Base-by-base conservation (phyloP, 116 monocot species). In the Papilionanthe hybrid region DNA sequence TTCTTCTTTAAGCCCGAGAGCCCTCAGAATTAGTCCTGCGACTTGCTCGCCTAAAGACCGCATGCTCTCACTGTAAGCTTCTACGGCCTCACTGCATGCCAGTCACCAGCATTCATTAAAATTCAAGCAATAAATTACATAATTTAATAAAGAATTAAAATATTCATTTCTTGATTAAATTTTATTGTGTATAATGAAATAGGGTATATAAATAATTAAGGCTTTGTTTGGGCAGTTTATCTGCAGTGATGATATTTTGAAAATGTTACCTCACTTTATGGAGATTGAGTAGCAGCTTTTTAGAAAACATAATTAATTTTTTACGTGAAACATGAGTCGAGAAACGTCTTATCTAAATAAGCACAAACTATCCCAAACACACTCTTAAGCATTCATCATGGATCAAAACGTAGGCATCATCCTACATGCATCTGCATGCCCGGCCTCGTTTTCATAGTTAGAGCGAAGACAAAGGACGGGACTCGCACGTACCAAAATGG, bases 1-100 rank as follows among this genome's bases (percentile, higher is more conserved):
- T 47, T 88, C 81, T 11, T 88, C 86, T 7, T 72, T 80, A 1
- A 90, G 75, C n/a, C 87, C 93, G 45, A 96, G 72, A 2, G 86
- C 82, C 10, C 28, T 22, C 20, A 88, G 77, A 63, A 91, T 79
- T 58, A 86, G 58, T 4, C 41, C 27, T 23, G 86, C 42, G 20
- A 91, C 15, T 74, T 53, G 65, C 37, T 68, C 47, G 9, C 73
- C 80, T 18, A 91, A 81, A 13, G n/a, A 15, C 79, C 69, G 84
- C 91, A 86, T 85, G 71, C 55, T 82, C 43, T 73, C 72, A 13
- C 79, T 47, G 78, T 82, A 91, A 41, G 86, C 86, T 19, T 85
- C 89, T 13, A 88, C 53, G 43, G 81, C 85, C 9, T 79, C 79
- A 32, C 88, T 88, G 84, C 83, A 73, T 63, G n/a, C 27, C 23